These are phyloP conservation scores for Fusarium tuaranense DNA, from an alignment of 2,329 filamentous ascomycete genomes.

Conservation along the genomic window DNA sequence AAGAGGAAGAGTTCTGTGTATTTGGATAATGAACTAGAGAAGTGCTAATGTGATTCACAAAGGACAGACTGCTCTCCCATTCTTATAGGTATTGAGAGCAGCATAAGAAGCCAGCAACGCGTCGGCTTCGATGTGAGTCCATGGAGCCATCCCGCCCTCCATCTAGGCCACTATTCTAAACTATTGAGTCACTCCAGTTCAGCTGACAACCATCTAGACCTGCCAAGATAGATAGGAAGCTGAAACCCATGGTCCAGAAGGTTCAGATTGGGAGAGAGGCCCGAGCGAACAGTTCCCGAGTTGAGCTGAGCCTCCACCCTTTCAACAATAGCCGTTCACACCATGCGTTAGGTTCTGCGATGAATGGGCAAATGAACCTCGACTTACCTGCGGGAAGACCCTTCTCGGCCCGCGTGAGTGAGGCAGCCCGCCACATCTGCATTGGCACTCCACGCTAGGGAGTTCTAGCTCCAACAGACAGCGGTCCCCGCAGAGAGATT, in stretches of 20 bases:
- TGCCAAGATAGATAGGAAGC: neutral
- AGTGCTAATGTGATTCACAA: neutral
- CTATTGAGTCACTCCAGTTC: neutral
- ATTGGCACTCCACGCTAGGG: neutral
- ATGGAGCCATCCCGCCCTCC: neutral
- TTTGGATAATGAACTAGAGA: neutral
- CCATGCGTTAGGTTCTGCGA: neutral
- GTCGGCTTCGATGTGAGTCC: neutral
- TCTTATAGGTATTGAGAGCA: neutral
- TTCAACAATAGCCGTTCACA: neutral
- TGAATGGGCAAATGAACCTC: neutral
- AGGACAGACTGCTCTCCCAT: neutral
- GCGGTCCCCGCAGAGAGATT: neutral
- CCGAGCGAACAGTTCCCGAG: neutral
- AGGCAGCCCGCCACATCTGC: neutral
- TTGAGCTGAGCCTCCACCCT: neutral
- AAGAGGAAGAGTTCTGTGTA: neutral
- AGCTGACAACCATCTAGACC: neutral
- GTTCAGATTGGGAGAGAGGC: neutral
- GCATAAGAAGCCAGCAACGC: neutral
- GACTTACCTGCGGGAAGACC: neutral
- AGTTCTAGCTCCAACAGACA: neutral
- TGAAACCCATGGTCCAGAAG: neutral
- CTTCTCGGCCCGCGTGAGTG: neutral
- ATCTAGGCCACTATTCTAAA: neutral